Conservation (phyloP, 2,329 filamentous ascomycete genomes). For the Verticillium tricorpus region DNA sequence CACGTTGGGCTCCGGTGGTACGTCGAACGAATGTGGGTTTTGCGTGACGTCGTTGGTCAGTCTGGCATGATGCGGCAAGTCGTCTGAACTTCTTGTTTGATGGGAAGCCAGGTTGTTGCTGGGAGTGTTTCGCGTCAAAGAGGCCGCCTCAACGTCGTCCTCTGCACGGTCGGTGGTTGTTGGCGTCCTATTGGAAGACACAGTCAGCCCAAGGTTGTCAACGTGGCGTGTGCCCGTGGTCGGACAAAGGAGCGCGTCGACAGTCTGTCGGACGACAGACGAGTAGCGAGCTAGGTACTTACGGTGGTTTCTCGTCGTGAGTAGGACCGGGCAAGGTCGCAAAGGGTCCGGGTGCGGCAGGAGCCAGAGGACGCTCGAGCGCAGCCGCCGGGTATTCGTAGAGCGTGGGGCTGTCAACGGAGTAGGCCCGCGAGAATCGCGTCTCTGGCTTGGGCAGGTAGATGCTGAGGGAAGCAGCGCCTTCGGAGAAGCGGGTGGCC, state of each 20-base stretch:
- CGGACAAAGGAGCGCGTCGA: background rate
- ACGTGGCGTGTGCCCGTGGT: background rate
- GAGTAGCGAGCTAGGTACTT: background rate
- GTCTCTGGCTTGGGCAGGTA: slow-evolving; percentile 44
- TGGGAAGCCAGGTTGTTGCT: slow-evolving; percentile 35
- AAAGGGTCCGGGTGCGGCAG: background rate
- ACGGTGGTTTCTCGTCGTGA: background rate
- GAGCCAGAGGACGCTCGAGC: background rate
- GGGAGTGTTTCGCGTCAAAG: slow-evolving; percentile 31
- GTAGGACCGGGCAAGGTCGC: background rate
- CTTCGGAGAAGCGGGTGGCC: slow-evolving; percentile 32
- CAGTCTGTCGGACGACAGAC: background rate
- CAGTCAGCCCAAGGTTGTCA: slow-evolving; percentile 1
- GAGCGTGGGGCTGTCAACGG: slow-evolving; percentile 56
- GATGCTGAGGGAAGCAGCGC: slow-evolving; percentile 27
- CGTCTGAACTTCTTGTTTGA: slow-evolving; percentile 26
- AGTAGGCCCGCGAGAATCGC: slow-evolving; percentile 49
- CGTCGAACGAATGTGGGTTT: slow-evolving; percentile 8
- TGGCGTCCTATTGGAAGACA: slow-evolving; percentile 8
- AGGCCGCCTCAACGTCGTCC: slow-evolving; percentile 15
- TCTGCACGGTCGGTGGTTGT: slow-evolving; percentile 3
- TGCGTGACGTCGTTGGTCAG: background rate
- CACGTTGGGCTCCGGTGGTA: slow-evolving; percentile 11
- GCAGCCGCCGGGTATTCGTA: slow-evolving; percentile 48
- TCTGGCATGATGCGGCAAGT: background rate